Base-by-base conservation (phyloP, 2,329 filamentous ascomycete species). In the Arthrobotrys pseudoclavata region DNA sequence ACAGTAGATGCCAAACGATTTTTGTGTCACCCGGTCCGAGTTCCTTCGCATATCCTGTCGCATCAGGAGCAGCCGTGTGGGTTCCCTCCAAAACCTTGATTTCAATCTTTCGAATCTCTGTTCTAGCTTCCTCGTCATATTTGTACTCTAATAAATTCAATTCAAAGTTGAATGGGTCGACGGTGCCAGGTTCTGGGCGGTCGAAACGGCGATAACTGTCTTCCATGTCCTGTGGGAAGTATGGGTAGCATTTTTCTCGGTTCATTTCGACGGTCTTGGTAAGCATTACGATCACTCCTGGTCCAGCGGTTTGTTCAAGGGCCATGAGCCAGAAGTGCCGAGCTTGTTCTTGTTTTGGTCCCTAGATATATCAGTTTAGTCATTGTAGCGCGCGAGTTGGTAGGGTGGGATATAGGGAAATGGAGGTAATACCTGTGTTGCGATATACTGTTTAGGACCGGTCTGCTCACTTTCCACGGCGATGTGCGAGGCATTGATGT, bases 301-400 rank as follows among this genome's bases (percentile, higher is more conserved):
- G 89, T 53, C 90, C 89, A 26, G 84, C 84, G n/a, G 87, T 89
- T 84, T 96, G 93, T 82, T 96, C 91, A 83, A 92, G 92, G 40
- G 97, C 87, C 96, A 99, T 99, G 82, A 96, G 92, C 92, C 95
- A 99, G 80, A 97, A 92, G 82, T 97, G 93, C 80, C 90, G 89
- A 69, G 91, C 87, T 15, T 92, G 92, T 26, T 89, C 88, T 76
- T 87, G 84, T 82, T 94, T 97, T 4, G 96, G 96, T 0, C 96
- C 96, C 85, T 90, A 82, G 22, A 47, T 50, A 31, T 34, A 2
- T 37, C 1, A 24, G 10, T 37, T 63, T 34, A 55, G 47, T 10
- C 9, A 24, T 40, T 40, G 31, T 22, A 42, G 24, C 20, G 18
- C 15, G 6, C 22, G 9, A 5, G 18, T 1, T 31, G 37, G 7